Percentiles rank a stretch among this genome's conserved stretches.
Conservation (phyloP, 768 basidiomycete genomes). For the Lentinula guzmanii region DNA sequence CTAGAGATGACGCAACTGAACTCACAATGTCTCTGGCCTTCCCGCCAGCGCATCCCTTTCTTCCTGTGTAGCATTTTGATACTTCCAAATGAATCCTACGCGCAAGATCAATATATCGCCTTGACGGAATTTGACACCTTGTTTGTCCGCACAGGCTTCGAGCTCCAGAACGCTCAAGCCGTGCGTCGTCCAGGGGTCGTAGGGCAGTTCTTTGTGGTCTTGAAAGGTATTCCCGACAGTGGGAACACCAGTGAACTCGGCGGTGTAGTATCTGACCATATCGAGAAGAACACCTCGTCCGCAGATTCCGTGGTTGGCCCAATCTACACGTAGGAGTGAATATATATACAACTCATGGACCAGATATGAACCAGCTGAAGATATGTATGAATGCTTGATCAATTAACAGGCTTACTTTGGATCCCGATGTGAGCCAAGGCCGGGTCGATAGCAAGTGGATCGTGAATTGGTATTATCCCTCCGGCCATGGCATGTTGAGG, state of each 20-base stretch:
- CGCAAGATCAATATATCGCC: constrained; percentile 60
- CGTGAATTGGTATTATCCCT: constrained; percentile 41
- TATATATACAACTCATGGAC: background rate
- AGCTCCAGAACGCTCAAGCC: constrained; percentile 48
- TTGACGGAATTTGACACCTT: constrained; percentile 52
- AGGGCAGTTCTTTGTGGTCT: constrained; percentile 31
- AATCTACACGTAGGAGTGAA: constrained; percentile 33
- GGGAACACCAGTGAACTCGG: constrained; percentile 16
- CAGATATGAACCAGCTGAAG: constrained; percentile 1
- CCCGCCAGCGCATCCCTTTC: constrained; percentile 36
- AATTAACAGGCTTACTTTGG: constrained; percentile 42
- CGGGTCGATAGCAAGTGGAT: constrained; percentile 44
- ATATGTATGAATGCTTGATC: too few species aligned
- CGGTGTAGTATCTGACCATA: constrained; percentile 47
- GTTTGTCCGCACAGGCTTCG: constrained; percentile 48
- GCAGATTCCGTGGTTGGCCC: constrained; percentile 66
- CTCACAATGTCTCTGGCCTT: constrained; percentile 50
- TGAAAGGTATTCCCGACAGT: constrained; percentile 1
- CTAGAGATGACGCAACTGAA: too few species aligned
- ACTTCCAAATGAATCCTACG: constrained; percentile 59
- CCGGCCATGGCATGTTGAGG: constrained; percentile 33
- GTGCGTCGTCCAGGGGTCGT: constrained; percentile 59
- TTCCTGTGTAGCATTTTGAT: constrained; percentile 32
- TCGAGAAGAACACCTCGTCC: constrained; percentile 66
- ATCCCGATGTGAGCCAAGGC: constrained; percentile 50